Evolutionary conservation across 129 eudicot species (phyloP).

Genomic region (Centella asiatica): DNA sequence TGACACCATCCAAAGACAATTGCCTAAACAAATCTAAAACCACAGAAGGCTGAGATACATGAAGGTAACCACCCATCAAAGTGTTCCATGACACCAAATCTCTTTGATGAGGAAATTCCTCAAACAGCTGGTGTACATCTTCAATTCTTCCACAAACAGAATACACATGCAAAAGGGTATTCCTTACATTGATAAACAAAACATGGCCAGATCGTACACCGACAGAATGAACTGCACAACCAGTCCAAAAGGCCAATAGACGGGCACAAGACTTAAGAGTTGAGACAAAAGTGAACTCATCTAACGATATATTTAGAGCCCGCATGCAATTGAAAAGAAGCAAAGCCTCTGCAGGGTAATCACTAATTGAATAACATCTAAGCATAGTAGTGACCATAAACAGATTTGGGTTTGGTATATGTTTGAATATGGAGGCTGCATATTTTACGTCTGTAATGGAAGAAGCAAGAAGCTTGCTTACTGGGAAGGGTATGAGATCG

Average conservation of each 20-base stretch:
- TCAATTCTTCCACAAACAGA: conserved; percentile 25
- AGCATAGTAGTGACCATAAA: conserved; percentile 36
- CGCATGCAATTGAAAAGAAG: conserved; percentile 25
- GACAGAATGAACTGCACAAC: conserved; percentile 24
- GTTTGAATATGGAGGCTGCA: conserved; percentile 26
- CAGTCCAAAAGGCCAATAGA: conserved; percentile 9
- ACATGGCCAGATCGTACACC: conserved; percentile 24
- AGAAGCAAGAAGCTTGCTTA: conserved; percentile 39
- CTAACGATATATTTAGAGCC: conserved; percentile 15
- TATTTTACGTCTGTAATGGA: conserved; percentile 14
- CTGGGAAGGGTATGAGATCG: conserved; percentile 19
- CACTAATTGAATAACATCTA: conserved; percentile 26
- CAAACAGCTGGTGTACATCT: conserved; percentile 32
- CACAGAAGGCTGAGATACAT: conserved; percentile 1
- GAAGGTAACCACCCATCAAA: conserved; percentile 32
- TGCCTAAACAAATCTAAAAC: conserved; percentile 24
- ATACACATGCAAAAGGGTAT: conserved; percentile 30
- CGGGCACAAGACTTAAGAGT: conserved; percentile 26
- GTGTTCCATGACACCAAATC: conserved; percentile 36
- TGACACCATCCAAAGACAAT: conserved; percentile 15
- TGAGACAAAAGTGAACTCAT: conserved; percentile 24
- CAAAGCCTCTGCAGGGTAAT: conserved; percentile 18
- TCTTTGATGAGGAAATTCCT: conserved; percentile 14
- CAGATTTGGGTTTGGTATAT: conserved; percentile 23
- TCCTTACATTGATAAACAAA: conserved; percentile 26